Base-by-base conservation (phyloP, 441 rosid species). In the Bocquillonia castaneifolia region DNA sequence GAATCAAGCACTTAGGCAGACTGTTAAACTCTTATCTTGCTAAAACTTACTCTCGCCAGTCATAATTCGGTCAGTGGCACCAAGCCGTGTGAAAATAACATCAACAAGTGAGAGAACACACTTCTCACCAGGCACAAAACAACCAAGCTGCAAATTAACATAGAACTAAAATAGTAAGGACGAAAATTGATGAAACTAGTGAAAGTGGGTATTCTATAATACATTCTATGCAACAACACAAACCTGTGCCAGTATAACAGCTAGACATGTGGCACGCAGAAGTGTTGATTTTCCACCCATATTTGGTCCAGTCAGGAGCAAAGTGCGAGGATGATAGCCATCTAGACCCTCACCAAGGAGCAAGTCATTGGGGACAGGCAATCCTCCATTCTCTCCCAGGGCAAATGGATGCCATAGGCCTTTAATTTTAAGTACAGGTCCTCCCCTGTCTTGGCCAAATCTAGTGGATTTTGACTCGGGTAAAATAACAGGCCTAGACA, bases 281-380 rank as follows among this genome's bases (percentile, higher is more conserved):
- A 94, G 93, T 60, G 99, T 92, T 71, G 98, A 92, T 81, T 94
- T 92, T 51, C 99, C 99, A 58, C 99, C 97, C 99, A 94, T 94
- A 75, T 94, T 94, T 29, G 99, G 99, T 77, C 98, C 99, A n/a
- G 97, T 94, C 76, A 94, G 81, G 64, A 91, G 75, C 75, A 92
- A 78, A 6, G 90, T 79, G 73, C 78, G 78, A 66, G 94, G 89
- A 78, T 78, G 68, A 78, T 55, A 62, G 72, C 82, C 86, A 59
- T 74, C 77, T 52, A 65, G 34, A 79, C 74, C 83, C 76, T 83
- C 86, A 45, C 99, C 97, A 32, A 94, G 97, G 74, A 79, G 63
- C 52, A 91, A 54, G 79, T 90, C 86, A 76, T 91, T 94, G 70
- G 97, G 97, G 69, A 91, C 89, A 55, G 97, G 97, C 61, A 78